These are phyloP conservation scores for Smittium culicis DNA, from an alignment of 371 early-diverging fungal genomes.

Conservation along the genomic window DNA sequence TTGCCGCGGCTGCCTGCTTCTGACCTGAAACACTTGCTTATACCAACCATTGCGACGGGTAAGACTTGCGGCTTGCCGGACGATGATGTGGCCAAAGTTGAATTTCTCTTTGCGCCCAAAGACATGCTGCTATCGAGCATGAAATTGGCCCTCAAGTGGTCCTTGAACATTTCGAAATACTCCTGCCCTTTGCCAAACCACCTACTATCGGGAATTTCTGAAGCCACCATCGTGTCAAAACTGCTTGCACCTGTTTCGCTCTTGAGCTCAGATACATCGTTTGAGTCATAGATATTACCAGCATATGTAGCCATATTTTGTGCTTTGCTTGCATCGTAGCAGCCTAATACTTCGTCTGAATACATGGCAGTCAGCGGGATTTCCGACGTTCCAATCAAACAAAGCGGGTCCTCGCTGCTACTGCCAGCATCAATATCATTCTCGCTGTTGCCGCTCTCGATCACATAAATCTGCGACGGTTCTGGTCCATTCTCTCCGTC, in stretches of 20 bases:
- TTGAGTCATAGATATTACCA: neutral
- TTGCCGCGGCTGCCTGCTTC: slow-evolving; percentile 76
- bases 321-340: neutral
- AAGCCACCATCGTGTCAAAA: neutral
- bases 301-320: neutral
- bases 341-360: slow-evolving; percentile 39
- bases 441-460: slow-evolving; percentile 17
- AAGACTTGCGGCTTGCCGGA: slow-evolving; percentile 31
- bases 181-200: neutral
- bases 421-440: slow-evolving; percentile 11
- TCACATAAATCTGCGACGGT: slow-evolving; percentile 64
- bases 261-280: neutral
- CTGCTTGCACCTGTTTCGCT: neutral
- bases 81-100: too few species aligned
- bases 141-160: neutral
- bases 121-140: too few species aligned
- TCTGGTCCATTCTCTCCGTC: slow-evolving; percentile 20
- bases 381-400: slow-evolving; percentile 81
- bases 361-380: slow-evolving; percentile 81
- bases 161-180: neutral
- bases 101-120: too few species aligned
- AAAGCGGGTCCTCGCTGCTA: slow-evolving; percentile 37
- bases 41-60: slow-evolving; percentile 59
- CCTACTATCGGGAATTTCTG: neutral
- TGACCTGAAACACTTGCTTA: slow-evolving; percentile 75